Evolutionary conservation across 495 filamentous ascomycete species (phyloP).

Genomic region (Podospora australis): DNA sequence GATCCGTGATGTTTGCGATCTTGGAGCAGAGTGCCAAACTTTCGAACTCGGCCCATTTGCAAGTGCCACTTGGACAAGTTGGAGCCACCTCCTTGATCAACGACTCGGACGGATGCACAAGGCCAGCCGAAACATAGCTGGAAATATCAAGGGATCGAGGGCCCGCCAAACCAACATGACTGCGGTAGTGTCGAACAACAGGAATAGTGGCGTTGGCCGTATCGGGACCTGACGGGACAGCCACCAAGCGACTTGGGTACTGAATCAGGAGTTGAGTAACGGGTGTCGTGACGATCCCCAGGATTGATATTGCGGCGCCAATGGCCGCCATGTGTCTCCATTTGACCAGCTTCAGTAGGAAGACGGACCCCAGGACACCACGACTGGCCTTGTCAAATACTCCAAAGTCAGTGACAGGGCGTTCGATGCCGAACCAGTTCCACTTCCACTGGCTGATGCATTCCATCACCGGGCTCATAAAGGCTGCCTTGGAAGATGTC

Average conservation of each 20-base stretch:
- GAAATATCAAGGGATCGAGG: constrained; percentile 4
- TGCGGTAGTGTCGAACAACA: constrained; percentile 4
- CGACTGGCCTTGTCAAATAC: constrained; percentile 36
- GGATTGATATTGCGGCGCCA: constrained; percentile 3
- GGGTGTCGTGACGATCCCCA: constrained; percentile 4
- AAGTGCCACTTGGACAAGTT: constrained; percentile 5
- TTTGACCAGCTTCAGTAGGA: neutral
- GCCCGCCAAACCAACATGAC: constrained; percentile 3
- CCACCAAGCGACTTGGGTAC: constrained; percentile 2
- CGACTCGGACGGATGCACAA: constrained; percentile 2
- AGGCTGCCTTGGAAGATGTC: constrained; percentile 31
- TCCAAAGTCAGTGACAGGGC: constrained; percentile 35
- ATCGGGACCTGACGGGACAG: neutral
- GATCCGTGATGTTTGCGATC: constrained; percentile 11
- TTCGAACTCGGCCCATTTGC: constrained; percentile 4
- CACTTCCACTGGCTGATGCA: constrained; percentile 38
- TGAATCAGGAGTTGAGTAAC: constrained; percentile 11
- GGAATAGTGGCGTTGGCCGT: neutral
- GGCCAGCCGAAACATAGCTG: constrained; percentile 5
- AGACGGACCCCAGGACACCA: constrained; percentile 12
- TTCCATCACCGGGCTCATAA: constrained; percentile 31
- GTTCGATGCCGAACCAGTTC: constrained; percentile 36
- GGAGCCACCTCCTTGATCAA: neutral
- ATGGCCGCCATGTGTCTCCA: constrained; percentile 6
- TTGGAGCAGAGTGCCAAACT: constrained; percentile 6